phyloP scores from a whole-genome alignment of 139 green algal genomes.

The Coccomyxa sp. region DNA sequence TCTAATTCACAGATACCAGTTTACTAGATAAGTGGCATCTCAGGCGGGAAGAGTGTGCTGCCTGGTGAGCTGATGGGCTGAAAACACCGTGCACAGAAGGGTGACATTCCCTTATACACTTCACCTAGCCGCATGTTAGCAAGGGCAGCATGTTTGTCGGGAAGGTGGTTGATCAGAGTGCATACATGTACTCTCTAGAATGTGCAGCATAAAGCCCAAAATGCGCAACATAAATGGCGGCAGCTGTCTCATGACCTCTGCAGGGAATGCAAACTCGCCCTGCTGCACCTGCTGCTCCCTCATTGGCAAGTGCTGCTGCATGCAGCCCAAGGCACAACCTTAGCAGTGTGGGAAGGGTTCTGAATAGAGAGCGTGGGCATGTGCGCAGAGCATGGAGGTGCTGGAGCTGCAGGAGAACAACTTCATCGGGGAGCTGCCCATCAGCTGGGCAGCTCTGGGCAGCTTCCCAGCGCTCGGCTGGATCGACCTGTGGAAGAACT shows the following conservation, averaged over 20 bases:
- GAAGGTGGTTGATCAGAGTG: too few species aligned
- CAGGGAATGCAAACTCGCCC: not conserved
- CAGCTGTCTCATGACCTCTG: too few species aligned
- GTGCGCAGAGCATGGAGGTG: not conserved
- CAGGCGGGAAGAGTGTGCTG: too few species aligned
- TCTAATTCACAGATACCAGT: not conserved
- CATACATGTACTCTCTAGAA: too few species aligned
- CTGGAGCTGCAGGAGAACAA: constrained; percentile 6
- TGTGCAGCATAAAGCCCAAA: too few species aligned
- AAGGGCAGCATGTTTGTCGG: too few species aligned
- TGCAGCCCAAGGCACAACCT: not conserved
- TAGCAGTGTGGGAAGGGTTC: not conserved
- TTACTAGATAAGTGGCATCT: not conserved
- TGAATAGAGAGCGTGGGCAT: not conserved
- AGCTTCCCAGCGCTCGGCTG: not conserved
- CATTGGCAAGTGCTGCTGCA: not conserved
- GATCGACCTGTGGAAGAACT: constrained; percentile 1
- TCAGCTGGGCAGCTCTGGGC: not conserved
- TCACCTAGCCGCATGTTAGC: too few species aligned
- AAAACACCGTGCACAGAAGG: too few species aligned
- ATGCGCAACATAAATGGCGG: too few species aligned
- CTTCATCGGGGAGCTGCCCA: constrained; percentile 7
- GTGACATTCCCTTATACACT: too few species aligned
- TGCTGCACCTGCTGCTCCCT: not conserved
- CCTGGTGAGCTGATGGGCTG: too few species aligned